Base-by-base conservation (phyloP, 495 filamentous ascomycete species). In the Penicillium crystallinum region DNA sequence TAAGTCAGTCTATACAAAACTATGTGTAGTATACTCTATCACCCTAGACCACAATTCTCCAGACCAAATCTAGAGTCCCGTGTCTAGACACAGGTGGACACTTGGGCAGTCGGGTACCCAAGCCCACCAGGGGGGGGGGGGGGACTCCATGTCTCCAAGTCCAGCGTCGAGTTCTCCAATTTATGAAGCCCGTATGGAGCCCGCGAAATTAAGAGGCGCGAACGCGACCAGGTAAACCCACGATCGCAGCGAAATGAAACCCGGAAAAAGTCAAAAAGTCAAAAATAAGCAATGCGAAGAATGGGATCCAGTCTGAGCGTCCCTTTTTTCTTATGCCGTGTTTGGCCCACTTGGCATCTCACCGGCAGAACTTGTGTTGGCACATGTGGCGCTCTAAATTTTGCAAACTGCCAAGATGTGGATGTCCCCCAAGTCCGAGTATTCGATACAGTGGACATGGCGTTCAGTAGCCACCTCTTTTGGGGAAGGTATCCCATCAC, bases 271-370 rank as follows among this genome's bases (percentile, higher is more conserved):
- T 10, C 39, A 18, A 17, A 38, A 11, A 31, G 52, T 17, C n/a
- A 36, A 37, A 55, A 63, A 57, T 35, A 57, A 61, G 49, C 46
- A 61, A 42, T 30, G 38, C 37, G 42, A 27, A 2, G n/a, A 17
- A 40, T 36, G 35, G 46, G 46, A 14, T 58, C 46, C 35, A 33
- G 39, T 49, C 43, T 45, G 27, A 48, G 51, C 52, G 34, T 34
- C 60, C 46, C 47, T 52, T 59, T 63, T 38, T 35, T 47, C 41
- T 43, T 40, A 63, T 54, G 54, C 61, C 58, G 55, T 58, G 61
- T 60, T n/a, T 58, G 53, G 53, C 43, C 61, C 61, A 56, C 58
- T 59, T 53, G 40, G 53, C 27, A 43, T 38, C 41, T 61, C 60
- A 61, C 53, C 55, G 52, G 61, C 38, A 57, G 51, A 25, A 44